A percentile compares a stretch with the other conserved stretches of the same genome.
Conservation (phyloP, 106 monocot genomes). For the Gastrodia elata region DNA sequence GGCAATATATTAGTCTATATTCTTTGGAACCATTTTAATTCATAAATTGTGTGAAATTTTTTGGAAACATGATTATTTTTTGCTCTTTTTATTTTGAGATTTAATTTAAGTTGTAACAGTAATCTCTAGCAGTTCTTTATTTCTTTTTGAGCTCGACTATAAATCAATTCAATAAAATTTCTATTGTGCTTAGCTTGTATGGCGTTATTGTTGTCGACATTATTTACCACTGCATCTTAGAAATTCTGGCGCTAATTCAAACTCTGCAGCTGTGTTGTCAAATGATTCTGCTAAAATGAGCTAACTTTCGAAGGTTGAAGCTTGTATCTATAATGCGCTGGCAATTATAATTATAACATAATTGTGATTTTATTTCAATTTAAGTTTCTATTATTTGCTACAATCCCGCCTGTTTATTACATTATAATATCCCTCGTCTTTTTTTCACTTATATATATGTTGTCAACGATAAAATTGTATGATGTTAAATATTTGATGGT, state of each 20-base stretch:
- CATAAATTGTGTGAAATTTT: neutral
- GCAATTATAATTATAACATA: neutral
- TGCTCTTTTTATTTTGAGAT: neutral
- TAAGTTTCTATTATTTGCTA: neutral
- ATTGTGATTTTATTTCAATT: neutral
- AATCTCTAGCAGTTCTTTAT: neutral
- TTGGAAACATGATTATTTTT: neutral
- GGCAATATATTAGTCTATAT: neutral
- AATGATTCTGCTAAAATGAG: neutral
- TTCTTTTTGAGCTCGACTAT: neutral
- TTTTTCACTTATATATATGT: neutral
- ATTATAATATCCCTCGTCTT: neutral
- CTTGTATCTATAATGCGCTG: neutral
- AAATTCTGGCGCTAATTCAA: neutral
- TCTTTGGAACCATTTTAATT: neutral
- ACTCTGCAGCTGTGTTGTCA: neutral
- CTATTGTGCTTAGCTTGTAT: neutral
- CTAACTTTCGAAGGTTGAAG: neutral
- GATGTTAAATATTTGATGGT: neutral
- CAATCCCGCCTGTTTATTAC: neutral
- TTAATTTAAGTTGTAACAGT: neutral
- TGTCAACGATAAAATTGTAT: no score
- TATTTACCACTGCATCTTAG: no score
- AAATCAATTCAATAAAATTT: neutral
- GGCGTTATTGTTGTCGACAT: no score